A percentile compares a stretch with the other conserved stretches of the same genome.
Conservation (phyloP, 208 protist species). For the Crithidia bombi region DNA sequence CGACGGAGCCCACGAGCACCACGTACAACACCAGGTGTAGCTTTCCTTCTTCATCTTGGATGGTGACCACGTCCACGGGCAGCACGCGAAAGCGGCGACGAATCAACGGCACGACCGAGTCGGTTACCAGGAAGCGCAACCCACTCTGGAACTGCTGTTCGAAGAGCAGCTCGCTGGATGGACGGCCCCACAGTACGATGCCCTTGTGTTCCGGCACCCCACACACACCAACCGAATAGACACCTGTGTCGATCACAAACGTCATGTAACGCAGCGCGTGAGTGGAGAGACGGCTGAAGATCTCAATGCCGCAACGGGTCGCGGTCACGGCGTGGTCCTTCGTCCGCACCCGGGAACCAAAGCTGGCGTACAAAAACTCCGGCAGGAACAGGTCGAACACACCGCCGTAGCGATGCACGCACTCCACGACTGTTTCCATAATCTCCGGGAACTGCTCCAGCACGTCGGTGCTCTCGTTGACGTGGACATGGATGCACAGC, state of each 20-base stretch:
- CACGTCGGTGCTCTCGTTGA: conserved; percentile 11
- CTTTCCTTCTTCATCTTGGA: conserved; percentile 18
- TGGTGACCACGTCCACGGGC: conserved; percentile 35
- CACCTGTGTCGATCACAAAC: conserved; percentile 45
- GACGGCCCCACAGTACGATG: conserved; percentile 41
- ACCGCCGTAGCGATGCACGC: conserved; percentile 45
- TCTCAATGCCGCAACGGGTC: conserved; percentile 42
- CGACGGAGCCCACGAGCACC: conserved; percentile 31
- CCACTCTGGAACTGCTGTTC: conserved; percentile 31
- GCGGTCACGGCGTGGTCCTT: conserved; percentile 43
- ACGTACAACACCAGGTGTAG: conserved; percentile 38
- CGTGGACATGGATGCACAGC: conserved; percentile 25
- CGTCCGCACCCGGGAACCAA: conserved; percentile 30
- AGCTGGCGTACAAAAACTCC: conserved; percentile 47
- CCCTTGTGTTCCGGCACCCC: conserved; percentile 42
- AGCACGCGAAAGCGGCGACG: conserved; percentile 40
- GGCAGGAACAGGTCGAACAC: conserved; percentile 43
- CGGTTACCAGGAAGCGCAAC: conserved; percentile 41
- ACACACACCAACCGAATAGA: conserved; percentile 41
- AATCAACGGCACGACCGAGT: conserved; percentile 40
- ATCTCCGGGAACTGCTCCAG: conserved; percentile 30
- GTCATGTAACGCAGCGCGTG: conserved; percentile 23
- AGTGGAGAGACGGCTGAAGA: conserved; percentile 33
- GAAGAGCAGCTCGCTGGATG: conserved; percentile 29
- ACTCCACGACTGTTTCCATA: conserved; percentile 28